phyloP scores from a whole-genome alignment of 768 basidiomycete species.

The Boletellus ananiceps region DNA sequence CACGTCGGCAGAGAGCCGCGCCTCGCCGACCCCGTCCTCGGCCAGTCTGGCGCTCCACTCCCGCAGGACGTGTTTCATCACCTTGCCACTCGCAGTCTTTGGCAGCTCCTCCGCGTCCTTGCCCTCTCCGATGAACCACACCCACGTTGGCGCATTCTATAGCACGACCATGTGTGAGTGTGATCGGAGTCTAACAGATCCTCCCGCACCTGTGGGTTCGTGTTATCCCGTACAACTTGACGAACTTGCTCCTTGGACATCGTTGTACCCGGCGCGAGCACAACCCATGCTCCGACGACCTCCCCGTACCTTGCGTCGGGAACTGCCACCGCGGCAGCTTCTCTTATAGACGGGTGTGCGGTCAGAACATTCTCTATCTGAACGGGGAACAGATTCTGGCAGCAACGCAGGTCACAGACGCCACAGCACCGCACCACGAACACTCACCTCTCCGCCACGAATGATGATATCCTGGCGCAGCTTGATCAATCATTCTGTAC shows the following conservation, averaged over 20 bases:
- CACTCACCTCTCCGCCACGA: constrained; percentile 71
- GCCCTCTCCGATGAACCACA: constrained; percentile 78
- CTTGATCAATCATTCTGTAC: constrained; percentile 1
- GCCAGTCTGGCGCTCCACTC: constrained; percentile 61
- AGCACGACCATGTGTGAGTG: background rate
- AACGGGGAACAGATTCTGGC: constrained; percentile 77
- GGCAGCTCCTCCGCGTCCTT: constrained; percentile 56
- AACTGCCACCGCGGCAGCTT: constrained; percentile 72
- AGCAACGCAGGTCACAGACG: background rate
- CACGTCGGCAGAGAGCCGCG: background rate
- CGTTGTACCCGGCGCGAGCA: constrained; percentile 37
- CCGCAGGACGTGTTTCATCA: constrained; percentile 76
- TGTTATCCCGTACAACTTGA: constrained; percentile 45
- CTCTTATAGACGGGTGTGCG: constrained; percentile 50
- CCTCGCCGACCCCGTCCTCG: constrained; percentile 38
- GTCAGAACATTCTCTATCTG: constrained; percentile 78
- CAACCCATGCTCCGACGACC: constrained; percentile 78
- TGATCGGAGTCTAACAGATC: background rate
- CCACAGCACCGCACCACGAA: background rate
- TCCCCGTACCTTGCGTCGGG: constrained; percentile 68
- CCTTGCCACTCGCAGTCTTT: constrained; percentile 85
- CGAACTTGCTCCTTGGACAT: constrained; percentile 52
- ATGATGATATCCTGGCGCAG: constrained; percentile 69
- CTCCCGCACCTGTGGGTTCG: constrained; percentile 73
- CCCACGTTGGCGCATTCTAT: constrained; percentile 76